A percentile compares a stretch with the other conserved stretches of the same genome.
These are phyloP conservation scores for Kwoniella heveanensis DNA, from an alignment of 768 basidiomycete genomes.

Conservation along the genomic window DNA sequence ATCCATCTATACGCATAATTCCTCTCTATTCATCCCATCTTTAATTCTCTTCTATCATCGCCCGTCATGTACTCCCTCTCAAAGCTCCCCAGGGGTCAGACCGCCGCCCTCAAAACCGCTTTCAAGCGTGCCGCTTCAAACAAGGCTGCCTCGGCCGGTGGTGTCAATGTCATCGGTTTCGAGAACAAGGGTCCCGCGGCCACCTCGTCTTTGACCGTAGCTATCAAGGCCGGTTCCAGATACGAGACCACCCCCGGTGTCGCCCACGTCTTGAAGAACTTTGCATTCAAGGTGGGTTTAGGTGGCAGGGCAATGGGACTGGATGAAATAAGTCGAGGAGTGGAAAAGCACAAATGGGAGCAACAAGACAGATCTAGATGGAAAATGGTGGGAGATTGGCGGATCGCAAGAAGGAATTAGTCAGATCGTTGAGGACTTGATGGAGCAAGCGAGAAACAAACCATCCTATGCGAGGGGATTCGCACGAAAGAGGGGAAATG, in stretches of 20 bases:
- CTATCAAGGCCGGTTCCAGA: slow-evolving; percentile 89
- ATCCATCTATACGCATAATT: background rate
- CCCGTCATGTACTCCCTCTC: slow-evolving; percentile 35
- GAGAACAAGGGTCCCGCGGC: slow-evolving; percentile 72
- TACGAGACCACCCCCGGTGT: slow-evolving; percentile 86
- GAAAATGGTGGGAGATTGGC: background rate
- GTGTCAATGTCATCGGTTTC: slow-evolving; percentile 78
- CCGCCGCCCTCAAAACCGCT: slow-evolving; percentile 30
- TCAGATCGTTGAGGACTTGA: no score
- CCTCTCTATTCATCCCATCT: background rate
- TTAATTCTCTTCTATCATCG: slow-evolving; percentile 9
- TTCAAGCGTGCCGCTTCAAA: slow-evolving; percentile 15
- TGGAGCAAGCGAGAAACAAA: no score
- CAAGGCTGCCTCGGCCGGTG: slow-evolving; percentile 73
- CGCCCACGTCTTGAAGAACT: slow-evolving; percentile 94
- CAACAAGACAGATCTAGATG: background rate
- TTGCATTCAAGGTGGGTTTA: slow-evolving; percentile 88
- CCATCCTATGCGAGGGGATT: background rate
- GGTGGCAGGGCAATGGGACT: background rate
- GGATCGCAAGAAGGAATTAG: no score
- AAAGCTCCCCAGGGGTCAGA: slow-evolving; percentile 20
- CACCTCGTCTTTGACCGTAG: slow-evolving; percentile 80
- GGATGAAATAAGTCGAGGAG: no score
- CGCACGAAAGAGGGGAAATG: background rate
- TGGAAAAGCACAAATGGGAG: background rate